phyloP scores from a whole-genome alignment of 805 yeast species.

The Schizosaccharomyces osmophilus region DNA sequence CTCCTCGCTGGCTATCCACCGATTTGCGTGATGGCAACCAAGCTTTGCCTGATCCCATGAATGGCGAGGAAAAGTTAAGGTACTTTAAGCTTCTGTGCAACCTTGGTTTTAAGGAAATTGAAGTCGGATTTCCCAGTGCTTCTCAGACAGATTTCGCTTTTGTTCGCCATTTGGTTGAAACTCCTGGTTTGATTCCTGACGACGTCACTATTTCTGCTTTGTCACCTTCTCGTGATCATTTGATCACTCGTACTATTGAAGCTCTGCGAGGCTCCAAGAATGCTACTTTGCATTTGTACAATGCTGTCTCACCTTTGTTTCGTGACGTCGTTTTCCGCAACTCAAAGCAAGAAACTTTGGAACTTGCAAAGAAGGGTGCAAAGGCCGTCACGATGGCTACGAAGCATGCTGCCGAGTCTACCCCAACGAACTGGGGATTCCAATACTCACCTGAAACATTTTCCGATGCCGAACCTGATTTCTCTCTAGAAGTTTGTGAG shows the following conservation, averaged over 20 bases:
- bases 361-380: slow-evolving; percentile 38
- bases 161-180: slow-evolving; percentile 47
- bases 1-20: slow-evolving; percentile 67
- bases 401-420: slow-evolving; percentile 33
- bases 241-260: slow-evolving; percentile 48
- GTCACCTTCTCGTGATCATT: slow-evolving; percentile 51
- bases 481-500: slow-evolving; percentile 40
- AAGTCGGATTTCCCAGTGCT: slow-evolving; percentile 63
- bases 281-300: slow-evolving; percentile 53
- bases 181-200: slow-evolving; percentile 27
- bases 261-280: slow-evolving; percentile 46
- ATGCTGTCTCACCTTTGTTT: slow-evolving; percentile 55
- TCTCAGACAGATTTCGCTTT: slow-evolving; percentile 62
- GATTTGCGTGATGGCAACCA: slow-evolving; percentile 71
- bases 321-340: slow-evolving; percentile 46
- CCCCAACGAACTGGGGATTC: slow-evolving; percentile 40
- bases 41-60: slow-evolving; percentile 62
- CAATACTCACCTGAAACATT: slow-evolving; percentile 69
- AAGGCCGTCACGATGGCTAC: slow-evolving; percentile 39
- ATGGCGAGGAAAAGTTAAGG: slow-evolving; percentile 48
- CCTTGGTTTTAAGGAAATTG: slow-evolving; percentile 61
- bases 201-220: slow-evolving; percentile 59
- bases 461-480: slow-evolving; percentile 43
- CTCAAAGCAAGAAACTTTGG: slow-evolving; percentile 28
- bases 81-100: slow-evolving; percentile 46